Percentiles rank a stretch among this genome's conserved stretches.
These are phyloP conservation scores for Amanita polypyramis DNA, from an alignment of 768 basidiomycete genomes.

Conservation along the genomic window DNA sequence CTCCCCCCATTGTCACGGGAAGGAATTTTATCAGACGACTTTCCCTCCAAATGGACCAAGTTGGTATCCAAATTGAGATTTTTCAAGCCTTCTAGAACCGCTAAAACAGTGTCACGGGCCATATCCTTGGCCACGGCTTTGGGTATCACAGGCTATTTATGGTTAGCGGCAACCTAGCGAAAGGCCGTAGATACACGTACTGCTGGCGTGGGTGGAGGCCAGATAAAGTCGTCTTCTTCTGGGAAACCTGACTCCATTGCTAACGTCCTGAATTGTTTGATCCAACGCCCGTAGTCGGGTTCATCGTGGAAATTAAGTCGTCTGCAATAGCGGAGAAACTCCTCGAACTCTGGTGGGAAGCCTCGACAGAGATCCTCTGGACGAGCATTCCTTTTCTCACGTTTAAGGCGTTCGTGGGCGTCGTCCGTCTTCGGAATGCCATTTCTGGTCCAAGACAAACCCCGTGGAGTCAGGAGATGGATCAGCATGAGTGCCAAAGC, in stretches of 20 bases:
- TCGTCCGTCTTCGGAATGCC: conserved; percentile 66
- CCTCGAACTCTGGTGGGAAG: conserved; percentile 64
- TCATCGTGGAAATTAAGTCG: conserved; percentile 56
- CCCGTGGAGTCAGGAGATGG: conserved; percentile 67
- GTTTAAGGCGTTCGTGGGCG: conserved; percentile 52
- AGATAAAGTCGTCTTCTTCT: conserved; percentile 51
- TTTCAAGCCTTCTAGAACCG: conserved; percentile 46
- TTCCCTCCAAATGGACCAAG: too few species aligned
- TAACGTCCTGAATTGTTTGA: conserved; percentile 53
- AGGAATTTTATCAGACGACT: too few species aligned
- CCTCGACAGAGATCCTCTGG: conserved; percentile 63
- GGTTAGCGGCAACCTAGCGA: neutral
- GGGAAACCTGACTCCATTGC: conserved; percentile 49
- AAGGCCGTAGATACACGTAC: conserved; percentile 14
- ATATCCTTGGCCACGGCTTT: conserved; percentile 6
- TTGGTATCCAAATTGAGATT: conserved; percentile 37
- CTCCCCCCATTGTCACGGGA: neutral
- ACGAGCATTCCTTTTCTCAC: conserved; percentile 47
- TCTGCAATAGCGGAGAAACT: conserved; percentile 64
- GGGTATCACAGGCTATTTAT: neutral
- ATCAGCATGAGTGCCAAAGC: conserved; percentile 72
- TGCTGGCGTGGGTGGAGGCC: conserved; percentile 49
- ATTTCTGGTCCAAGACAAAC: conserved; percentile 69
- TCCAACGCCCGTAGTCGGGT: conserved; percentile 62
- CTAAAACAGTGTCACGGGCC: conserved; percentile 35